Percentiles rank a stretch among this genome's conserved stretches.
Conservation (phyloP, 805 yeast genomes). For the Millerozyma miso region DNA sequence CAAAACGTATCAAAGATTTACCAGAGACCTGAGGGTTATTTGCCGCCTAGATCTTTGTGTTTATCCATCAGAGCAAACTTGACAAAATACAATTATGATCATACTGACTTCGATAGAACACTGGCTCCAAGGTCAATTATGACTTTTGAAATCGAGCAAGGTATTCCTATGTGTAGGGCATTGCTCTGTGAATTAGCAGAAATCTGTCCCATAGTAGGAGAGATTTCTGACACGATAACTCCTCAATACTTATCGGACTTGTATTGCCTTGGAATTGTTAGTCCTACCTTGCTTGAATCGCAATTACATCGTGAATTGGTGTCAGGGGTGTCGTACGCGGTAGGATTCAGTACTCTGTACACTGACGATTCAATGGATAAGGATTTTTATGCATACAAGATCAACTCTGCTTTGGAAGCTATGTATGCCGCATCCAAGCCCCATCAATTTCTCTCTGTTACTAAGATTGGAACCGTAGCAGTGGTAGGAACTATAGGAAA, state of each 20-base stretch:
- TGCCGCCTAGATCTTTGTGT: conserved; percentile 13
- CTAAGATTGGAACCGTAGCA: conserved; percentile 46
- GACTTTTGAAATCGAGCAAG: conserved; percentile 33
- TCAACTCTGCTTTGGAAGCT: conserved; percentile 42
- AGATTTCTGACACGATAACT: conserved; percentile 44
- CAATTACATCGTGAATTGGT: conserved; percentile 48
- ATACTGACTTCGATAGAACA: conserved; percentile 6
- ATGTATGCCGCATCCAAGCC: conserved; percentile 39
- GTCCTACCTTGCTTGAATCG: conserved; percentile 42
- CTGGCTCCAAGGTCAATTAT: conserved; percentile 7
- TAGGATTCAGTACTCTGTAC: conserved; percentile 38
- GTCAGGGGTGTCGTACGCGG: conserved; percentile 48
- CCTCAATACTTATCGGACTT: conserved; percentile 50
- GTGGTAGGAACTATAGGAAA: conserved; percentile 49
- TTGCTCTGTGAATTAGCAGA: conserved; percentile 37
- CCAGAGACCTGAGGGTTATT: conserved; percentile 4
- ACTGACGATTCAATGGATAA: conserved; percentile 14
- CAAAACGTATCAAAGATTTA: conserved; percentile 1
- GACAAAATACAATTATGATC: conserved; percentile 18
- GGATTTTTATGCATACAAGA: conserved; percentile 24
- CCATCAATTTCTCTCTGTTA: conserved; percentile 46
- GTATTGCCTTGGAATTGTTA: conserved; percentile 41
- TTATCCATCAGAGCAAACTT: conserved; percentile 37
- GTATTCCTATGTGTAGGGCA: conserved; percentile 39
- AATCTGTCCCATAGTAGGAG: conserved; percentile 43